Conservation (phyloP, 345 rosid genomes). For the Linum usitatissimum region DNA sequence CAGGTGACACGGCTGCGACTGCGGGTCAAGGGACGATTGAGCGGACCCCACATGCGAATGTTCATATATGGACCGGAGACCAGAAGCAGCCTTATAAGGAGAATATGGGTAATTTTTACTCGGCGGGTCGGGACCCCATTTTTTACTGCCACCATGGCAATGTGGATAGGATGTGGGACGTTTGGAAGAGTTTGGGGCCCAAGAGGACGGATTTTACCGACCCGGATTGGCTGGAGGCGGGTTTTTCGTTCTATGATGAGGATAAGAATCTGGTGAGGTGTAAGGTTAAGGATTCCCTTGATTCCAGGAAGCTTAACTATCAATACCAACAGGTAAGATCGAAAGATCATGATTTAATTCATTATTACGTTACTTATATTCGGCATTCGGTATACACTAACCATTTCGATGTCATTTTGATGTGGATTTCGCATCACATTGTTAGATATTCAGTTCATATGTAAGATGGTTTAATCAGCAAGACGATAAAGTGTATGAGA, state of each 20-base stretch:
- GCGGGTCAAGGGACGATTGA: not conserved
- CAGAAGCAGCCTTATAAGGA: not conserved
- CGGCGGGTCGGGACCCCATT: not conserved
- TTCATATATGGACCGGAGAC: not conserved
- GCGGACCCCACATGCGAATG: not conserved
- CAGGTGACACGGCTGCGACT: not conserved
- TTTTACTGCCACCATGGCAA: not conserved
- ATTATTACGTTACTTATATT: too few species aligned
- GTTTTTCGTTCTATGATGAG: not conserved
- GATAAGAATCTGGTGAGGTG: not conserved
- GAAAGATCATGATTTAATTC: too few species aligned
- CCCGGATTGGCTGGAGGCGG: not conserved
- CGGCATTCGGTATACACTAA: too few species aligned
- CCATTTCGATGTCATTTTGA: too few species aligned
- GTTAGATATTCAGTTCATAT: too few species aligned
- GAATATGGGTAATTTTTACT: not conserved
- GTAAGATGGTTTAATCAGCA: too few species aligned
- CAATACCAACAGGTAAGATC: not conserved
- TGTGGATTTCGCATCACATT: too few species aligned
- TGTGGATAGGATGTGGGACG: not conserved
- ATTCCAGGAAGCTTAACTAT: not conserved
- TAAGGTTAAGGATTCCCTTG: not conserved
- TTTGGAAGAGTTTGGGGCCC: not conserved
- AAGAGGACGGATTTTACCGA: not conserved
- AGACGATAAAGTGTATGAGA: too few species aligned